Evolutionary conservation across 371 early-diverging fungal genomes (phyloP), one percentile per base, ranked within the genome.

Genomic region (Mucor racemosus): DNA sequence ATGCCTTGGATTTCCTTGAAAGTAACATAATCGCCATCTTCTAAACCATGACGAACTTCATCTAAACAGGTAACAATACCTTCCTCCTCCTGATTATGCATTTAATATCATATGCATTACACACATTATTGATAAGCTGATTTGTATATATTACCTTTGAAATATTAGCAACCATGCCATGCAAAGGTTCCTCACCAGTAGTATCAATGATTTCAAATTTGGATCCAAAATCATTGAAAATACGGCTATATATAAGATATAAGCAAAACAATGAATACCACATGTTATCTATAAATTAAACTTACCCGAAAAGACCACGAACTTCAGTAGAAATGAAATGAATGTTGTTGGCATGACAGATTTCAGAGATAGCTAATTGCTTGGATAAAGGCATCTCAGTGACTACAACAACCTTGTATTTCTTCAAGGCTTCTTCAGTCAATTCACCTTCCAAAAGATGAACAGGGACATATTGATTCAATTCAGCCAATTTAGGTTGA

Each of bases 381-480:
- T 90, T 76, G 60, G 85, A 77, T 56, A 94, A 77, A 13, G 95
- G 76, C 34, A 86, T 73, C 56, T 95, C 93, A n/a, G 97, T 95
- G 48, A 88, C 77, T 0, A 99, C 98, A 33, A 98, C 94, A 33
- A 90, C 92, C 85, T 92, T 95, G 87, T 88, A 98, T 35, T 84
- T 80, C 19, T 82, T 78, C 58, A 99, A 69, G 26, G 83, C 85
- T 17, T 87, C 89, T 59, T 87, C 86, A 7, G 88, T 90, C 56
- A 96, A 84, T 60, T 93, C 91, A 19, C 88, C 92, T 55, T 92
- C 88, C 46, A 94, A 75, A 14, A 95, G 91, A 56, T 88, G 78
- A 13, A 98, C 96, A 21, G 97, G 96, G 7, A 99, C 99, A 78
- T 99, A 99, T 72, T 90, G 90, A 82, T 99, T 99, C 61, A 99